These are phyloP conservation scores for Miamiensis avidus DNA, from an alignment of 169 alveolate genomes.

Conservation along the genomic window DNA sequence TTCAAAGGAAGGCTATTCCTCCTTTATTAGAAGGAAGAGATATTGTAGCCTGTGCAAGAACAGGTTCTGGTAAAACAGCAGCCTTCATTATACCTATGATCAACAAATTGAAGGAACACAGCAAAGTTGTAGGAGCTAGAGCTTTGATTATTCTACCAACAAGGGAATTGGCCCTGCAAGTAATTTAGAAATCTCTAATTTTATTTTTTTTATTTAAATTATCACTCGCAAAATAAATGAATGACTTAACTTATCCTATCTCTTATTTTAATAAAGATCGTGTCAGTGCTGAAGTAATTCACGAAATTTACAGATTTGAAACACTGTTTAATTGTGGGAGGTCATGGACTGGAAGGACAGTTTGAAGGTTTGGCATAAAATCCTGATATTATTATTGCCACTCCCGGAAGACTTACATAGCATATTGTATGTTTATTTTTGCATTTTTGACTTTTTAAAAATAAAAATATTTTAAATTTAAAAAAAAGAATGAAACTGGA, in stretches of 20 bases:
- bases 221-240: no score
- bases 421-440: slow-evolving; percentile 85
- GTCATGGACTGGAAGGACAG: slow-evolving; percentile 92
- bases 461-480: not conserved
- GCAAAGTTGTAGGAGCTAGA: slow-evolving; percentile 93
- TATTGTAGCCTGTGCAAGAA: slow-evolving; percentile 94
- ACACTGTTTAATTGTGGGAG: slow-evolving; percentile 92
- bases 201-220: no score
- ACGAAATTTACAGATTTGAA: slow-evolving; percentile 84
- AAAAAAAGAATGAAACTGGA: slow-evolving; percentile 62
- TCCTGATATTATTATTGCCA: slow-evolving; percentile 95
- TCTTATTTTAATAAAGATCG: slow-evolving; percentile 17
- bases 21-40: slow-evolving; percentile 90
- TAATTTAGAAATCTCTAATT: no score
- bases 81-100: slow-evolving; percentile 93
- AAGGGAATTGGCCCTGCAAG: slow-evolving; percentile 93
- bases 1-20: slow-evolving; percentile 93
- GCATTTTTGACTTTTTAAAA: slow-evolving; percentile 1
- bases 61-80: slow-evolving; percentile 97
- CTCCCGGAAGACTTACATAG: slow-evolving; percentile 96
- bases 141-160: slow-evolving; percentile 94
- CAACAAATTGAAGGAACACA: slow-evolving; percentile 87
- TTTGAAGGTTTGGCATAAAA: slow-evolving; percentile 93
- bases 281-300: slow-evolving; percentile 55
- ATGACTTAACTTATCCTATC: not conserved